Base-by-base conservation (phyloP, 257 asterid species). In the Salvia rosmarinus region DNA sequence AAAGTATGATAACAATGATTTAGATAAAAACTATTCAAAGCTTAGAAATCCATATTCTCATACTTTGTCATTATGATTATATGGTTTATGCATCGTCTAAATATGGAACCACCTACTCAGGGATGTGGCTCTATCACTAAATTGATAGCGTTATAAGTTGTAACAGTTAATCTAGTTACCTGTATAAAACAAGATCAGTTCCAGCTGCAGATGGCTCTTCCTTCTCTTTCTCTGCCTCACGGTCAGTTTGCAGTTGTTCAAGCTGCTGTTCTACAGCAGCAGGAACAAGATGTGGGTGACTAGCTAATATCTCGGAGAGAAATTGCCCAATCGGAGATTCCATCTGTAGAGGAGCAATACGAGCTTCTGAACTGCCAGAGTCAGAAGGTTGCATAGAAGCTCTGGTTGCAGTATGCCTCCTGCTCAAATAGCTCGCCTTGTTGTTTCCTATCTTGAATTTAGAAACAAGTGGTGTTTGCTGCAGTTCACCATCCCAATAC, bases 211-310 rank as follows among this genome's bases (percentile, higher is more conserved):
- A 64, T 20, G 85, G 70, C 49, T 82, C 96, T 60, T 87, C 92
- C 61, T 79, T 89, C 60, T 81, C 85, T 63, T 80, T 78, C 54
- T 88, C 98, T 5, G 87, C 88, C 75, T 89, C 91, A 14, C 88
- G 91, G 57, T 85, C 98, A 23, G 83, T 82, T 68, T 85, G 90
- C 78, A 95, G 96, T 87, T 85, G 98, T 82, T 91, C 92, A 42
- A 95, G 98, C 77, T 95, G 99, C 79, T 91, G 94, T 21, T 95
- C 99, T 12, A 88, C 97, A 3, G 99, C 99, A 71, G 99, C 99
- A 62, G 99, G 95, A 49, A 95, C 87, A 30, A 95, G 96, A 81
- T 95, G 99, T 1, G 97, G 99, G 74, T 95, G 96, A 71, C 87
- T 89, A 12, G 73, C 72, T 67, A 95, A 79, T 66, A 95, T 88